Base-by-base conservation (phyloP, 805 yeast species). In the Metschnikowia drakensbergensis region DNA sequence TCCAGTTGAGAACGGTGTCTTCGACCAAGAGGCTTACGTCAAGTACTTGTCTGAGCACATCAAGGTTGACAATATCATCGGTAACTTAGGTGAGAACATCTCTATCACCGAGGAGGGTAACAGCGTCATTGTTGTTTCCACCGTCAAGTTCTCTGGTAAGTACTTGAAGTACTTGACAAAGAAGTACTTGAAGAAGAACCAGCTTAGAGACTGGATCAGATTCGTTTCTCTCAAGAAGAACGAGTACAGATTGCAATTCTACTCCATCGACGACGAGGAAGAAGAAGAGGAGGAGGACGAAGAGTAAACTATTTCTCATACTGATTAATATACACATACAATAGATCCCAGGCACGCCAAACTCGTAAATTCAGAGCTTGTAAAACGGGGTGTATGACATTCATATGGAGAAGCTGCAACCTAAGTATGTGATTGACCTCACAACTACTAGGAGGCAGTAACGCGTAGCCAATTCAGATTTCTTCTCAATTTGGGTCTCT, bases 121-220 rank as follows among this genome's bases (percentile, higher is more conserved):
- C 82, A 84, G 86, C 80, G 83, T 88, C 72, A 84, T 88, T 72
- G 89, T 94, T 71, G 88, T 90, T 62, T 80, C 97, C 62, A 83
- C 86, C 77, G 77, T 96, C 77, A 86, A 89, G 81, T 92, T 94
- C 94, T 91, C 97, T 64, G 99, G 99, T 81, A 92, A 95, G 82
- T 94, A 94, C 96, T 86, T 92, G 76, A 94, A 95, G 84, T 94
- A 94, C 95, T 82, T 94, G 75, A 88, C 98, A 71, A 95, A 94
- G 90, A 92, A 96, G 84, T 94, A 88, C 94, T 88, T 94, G 80
- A 95, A 92, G 96, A 94, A 94, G 88, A 89, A 91, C 92, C 96
- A 88, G 81, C 88, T 92, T 82, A 90, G 97, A 84, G 98, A 94
- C 83, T 92, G 98, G 98, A 91, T 92, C 79, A 94, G 98, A 84